Evolutionary conservation across 2,329 filamentous ascomycete species (phyloP).

Genomic region (Leptosphaerulina australis): DNA sequence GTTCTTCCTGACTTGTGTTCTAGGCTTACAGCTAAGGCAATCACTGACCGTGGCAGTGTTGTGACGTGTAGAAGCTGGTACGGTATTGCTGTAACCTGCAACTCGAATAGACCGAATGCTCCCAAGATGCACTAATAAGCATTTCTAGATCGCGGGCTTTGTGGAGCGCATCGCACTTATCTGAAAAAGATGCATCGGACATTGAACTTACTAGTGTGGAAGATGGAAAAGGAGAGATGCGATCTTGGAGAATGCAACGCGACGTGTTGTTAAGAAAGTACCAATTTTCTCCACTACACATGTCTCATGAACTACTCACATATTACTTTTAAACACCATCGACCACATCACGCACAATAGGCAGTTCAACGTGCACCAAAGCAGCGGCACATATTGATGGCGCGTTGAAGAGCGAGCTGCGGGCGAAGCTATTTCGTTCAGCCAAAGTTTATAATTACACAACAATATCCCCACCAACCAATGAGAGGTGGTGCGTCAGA

Average conservation of each 20-base stretch:
- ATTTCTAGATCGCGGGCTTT: too few relatives aligned
- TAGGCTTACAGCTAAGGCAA: too few relatives aligned
- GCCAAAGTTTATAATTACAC: not conserved
- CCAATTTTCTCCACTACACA: not conserved
- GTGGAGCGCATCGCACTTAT: too few relatives aligned
- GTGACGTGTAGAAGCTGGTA: too few relatives aligned
- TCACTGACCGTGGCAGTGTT: too few relatives aligned
- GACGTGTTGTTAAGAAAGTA: not conserved
- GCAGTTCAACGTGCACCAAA: not conserved
- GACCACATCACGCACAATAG: not conserved
- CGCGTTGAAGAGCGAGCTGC: not conserved
- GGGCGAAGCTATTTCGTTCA: not conserved
- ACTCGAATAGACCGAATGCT: too few relatives aligned
- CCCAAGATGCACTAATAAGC: too few relatives aligned
- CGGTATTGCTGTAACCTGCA: too few relatives aligned
- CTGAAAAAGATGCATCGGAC: too few relatives aligned
- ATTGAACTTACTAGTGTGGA: too few relatives aligned
- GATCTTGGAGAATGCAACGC: not conserved
- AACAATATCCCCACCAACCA: conserved; percentile 3
- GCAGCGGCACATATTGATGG: not conserved
- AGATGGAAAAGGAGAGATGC: too few relatives aligned
- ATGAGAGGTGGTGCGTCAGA: not conserved
- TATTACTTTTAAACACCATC: not conserved
- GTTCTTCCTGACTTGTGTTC: too few relatives aligned
- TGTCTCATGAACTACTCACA: conserved; percentile 1